Conservation (phyloP, 805 yeast species). For the Lachancea meyersii region DNA sequence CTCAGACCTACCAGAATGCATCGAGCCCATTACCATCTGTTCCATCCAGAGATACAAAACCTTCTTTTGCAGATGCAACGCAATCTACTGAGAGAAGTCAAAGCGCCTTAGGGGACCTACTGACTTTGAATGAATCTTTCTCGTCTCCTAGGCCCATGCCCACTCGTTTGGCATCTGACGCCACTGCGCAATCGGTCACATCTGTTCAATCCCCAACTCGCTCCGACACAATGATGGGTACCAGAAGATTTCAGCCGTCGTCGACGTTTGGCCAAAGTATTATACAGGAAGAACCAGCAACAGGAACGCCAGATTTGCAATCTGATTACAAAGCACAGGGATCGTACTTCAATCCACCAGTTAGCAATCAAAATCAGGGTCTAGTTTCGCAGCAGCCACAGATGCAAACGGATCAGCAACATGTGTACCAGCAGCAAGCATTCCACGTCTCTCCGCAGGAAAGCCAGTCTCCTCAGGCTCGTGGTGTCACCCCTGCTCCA, state of each 20-base stretch:
- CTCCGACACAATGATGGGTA: constrained; percentile 31
- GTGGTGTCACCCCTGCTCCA: background rate
- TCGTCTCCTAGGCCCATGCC: constrained; percentile 31
- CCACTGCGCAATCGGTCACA: constrained; percentile 11
- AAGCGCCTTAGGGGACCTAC: constrained; percentile 60
- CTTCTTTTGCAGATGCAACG: constrained; percentile 19
- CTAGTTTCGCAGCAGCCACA: constrained; percentile 11
- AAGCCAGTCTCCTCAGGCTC: background rate
- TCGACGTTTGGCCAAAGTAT: constrained; percentile 81
- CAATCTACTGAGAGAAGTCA: constrained; percentile 27
- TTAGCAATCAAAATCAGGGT: constrained; percentile 2
- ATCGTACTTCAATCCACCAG: background rate
- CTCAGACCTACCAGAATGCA: constrained; percentile 10
- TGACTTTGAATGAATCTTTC: constrained; percentile 52
- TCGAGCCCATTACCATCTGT: constrained; percentile 27
- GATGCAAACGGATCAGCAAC: constrained; percentile 9
- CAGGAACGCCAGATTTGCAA: constrained; percentile 24
- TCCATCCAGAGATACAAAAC: constrained; percentile 37
- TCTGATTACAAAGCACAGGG: constrained; percentile 11
- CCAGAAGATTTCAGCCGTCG: constrained; percentile 63
- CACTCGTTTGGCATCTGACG: constrained; percentile 22
- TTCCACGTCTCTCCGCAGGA: constrained; percentile 12
- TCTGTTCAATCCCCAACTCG: constrained; percentile 9
- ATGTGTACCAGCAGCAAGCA: constrained; percentile 8
- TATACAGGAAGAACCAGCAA: constrained; percentile 30